These are phyloP conservation scores for Entomortierella parvispora DNA, from an alignment of 192 early-diverging fungal species.

Conservation along the genomic window DNA sequence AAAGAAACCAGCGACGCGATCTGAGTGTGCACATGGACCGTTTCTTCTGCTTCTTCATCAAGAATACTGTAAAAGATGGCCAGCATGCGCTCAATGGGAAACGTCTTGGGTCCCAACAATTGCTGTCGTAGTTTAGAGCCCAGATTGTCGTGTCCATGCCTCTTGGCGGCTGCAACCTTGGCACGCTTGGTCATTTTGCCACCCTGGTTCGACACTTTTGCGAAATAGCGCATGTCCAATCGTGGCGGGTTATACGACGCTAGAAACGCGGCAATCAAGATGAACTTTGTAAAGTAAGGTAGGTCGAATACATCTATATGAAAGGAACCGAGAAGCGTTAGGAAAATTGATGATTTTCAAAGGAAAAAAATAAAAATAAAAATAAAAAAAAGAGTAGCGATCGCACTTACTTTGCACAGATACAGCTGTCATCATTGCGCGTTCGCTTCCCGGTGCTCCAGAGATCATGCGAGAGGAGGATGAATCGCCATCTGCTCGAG, in stretches of 20 bases:
- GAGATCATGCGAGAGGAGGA: neutral
- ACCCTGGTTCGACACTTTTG: constrained; percentile 62
- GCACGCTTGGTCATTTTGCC: constrained; percentile 59
- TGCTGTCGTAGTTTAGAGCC: constrained; percentile 77
- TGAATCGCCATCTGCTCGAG: neutral
- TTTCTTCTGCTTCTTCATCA: constrained; percentile 74
- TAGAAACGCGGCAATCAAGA: constrained; percentile 89
- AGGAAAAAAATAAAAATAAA: neutral
- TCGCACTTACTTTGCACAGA: constrained; percentile 27
- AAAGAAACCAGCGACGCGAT: constrained; percentile 87
- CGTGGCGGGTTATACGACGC: constrained; percentile 94
- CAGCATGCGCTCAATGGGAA: constrained; percentile 95
- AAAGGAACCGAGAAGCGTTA: neutral
- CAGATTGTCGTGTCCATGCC: constrained; percentile 30
- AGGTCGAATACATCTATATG: constrained; percentile 69
- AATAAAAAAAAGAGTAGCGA: neutral
- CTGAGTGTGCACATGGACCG: constrained; percentile 81
- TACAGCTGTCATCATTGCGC: constrained; percentile 32
- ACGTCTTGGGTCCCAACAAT: constrained; percentile 89
- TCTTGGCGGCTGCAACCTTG: constrained; percentile 38
- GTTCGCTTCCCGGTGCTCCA: constrained; percentile 25
- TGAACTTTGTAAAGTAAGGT: constrained; percentile 90
- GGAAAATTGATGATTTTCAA: neutral
- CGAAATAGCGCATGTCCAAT: constrained; percentile 89
- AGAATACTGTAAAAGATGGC: constrained; percentile 96